phyloP scores from a whole-genome alignment of 2,329 filamentous ascomycete genomes.

The Neonectria punicea region DNA sequence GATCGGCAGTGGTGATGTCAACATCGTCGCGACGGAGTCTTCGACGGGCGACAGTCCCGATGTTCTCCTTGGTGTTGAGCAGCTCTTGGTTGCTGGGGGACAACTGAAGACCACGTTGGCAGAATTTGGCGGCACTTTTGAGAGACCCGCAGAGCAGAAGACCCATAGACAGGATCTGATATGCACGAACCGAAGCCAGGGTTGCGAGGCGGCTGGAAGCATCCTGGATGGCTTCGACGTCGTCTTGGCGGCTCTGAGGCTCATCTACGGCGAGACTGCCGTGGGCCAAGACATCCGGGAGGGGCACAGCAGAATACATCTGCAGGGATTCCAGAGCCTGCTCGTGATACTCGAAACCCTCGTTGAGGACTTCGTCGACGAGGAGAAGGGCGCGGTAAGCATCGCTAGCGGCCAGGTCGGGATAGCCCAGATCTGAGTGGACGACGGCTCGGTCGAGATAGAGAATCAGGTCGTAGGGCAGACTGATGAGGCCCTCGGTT shows the following conservation, averaged over 20 bases:
- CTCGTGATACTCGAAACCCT: slow-evolving; percentile 85
- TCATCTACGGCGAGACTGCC: slow-evolving; percentile 53
- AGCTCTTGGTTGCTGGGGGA: slow-evolving; percentile 68
- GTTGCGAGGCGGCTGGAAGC: slow-evolving; percentile 55
- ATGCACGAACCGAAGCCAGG: slow-evolving; percentile 66
- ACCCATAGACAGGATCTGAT: slow-evolving; percentile 67
- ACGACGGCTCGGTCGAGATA: slow-evolving; percentile 76
- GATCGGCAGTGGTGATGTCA: slow-evolving; percentile 57
- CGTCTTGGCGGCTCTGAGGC: slow-evolving; percentile 46
- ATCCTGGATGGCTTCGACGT: slow-evolving; percentile 48
- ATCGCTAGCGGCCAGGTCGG: slow-evolving; percentile 89
- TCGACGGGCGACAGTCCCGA: slow-evolving; percentile 63
- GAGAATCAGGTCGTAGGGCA: slow-evolving; percentile 71
- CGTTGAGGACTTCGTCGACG: slow-evolving; percentile 81
- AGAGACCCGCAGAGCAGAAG: slow-evolving; percentile 74
- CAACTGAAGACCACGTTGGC: slow-evolving; percentile 66
- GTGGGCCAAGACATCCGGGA: slow-evolving; percentile 59
- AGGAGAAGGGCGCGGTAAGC: slow-evolving; percentile 91
- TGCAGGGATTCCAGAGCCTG: slow-evolving; percentile 65
- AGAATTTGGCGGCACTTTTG: slow-evolving; percentile 74
- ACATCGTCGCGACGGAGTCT: slow-evolving; percentile 59
- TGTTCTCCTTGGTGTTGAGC: slow-evolving; percentile 61
- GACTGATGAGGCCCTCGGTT: slow-evolving; percentile 63
- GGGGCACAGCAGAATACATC: slow-evolving; percentile 45
- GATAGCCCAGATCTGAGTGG: slow-evolving; percentile 82